Conservation (phyloP, 768 basidiomycete genomes). For the Boletellus ananiceps region DNA sequence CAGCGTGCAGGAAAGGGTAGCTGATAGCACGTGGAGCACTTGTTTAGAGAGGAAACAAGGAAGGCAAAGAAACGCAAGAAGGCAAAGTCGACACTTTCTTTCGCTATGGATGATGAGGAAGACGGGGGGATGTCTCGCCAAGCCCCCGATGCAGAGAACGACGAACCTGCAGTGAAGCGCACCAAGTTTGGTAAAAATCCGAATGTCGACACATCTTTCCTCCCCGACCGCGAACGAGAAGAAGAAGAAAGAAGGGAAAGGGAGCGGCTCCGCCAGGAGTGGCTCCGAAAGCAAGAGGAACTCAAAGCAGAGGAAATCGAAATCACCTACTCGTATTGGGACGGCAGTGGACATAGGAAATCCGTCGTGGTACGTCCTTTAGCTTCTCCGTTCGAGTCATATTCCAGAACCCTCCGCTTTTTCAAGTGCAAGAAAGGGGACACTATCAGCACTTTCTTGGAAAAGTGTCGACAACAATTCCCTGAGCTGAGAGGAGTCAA, state of each 20-base stretch:
- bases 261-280: slow-evolving; percentile 85
- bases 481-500: slow-evolving; percentile 86
- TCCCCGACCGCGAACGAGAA: slow-evolving; percentile 96
- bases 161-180: slow-evolving; percentile 57
- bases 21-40: slow-evolving; percentile 77
- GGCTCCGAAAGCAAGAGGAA: slow-evolving; percentile 70
- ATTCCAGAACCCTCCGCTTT: not conserved
- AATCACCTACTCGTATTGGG: slow-evolving; percentile 96
- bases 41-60: slow-evolving; percentile 83
- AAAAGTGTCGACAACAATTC: slow-evolving; percentile 90
- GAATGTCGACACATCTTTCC: slow-evolving; percentile 93
- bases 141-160: slow-evolving; percentile 34
- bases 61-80: slow-evolving; percentile 94
- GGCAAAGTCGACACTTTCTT: slow-evolving; percentile 84
- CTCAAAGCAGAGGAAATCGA: slow-evolving; percentile 77
- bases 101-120: slow-evolving; percentile 80
- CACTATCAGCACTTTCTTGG: slow-evolving; percentile 78
- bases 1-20: slow-evolving; percentile 34
- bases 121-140: slow-evolving; percentile 40
- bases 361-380: slow-evolving; percentile 67
- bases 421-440: slow-evolving; percentile 95
- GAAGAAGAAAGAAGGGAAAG: slow-evolving; percentile 85
- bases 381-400: not conserved
- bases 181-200: slow-evolving; percentile 92
- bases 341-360: slow-evolving; percentile 95